Percentiles rank a stretch among this genome's conserved stretches.
These are phyloP conservation scores for Neonectria neomacrospora DNA, from an alignment of 2,329 filamentous ascomycete species.

Conservation along the genomic window DNA sequence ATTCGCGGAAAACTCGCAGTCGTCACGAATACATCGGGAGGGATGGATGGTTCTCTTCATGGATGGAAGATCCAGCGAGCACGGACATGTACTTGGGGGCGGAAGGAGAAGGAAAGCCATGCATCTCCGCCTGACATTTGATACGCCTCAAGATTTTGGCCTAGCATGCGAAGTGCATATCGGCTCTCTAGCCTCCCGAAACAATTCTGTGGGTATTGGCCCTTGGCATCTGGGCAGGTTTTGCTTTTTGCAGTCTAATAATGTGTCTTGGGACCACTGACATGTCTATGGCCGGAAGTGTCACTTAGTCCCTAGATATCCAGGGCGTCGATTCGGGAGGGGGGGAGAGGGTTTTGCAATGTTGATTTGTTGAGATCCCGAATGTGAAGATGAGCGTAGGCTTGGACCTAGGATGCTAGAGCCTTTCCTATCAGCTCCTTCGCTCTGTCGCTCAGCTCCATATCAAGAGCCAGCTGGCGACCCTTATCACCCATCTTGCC, in stretches of 20 bases:
- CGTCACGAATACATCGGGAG: not conserved
- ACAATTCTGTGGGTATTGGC: not conserved
- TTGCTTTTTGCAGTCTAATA: not conserved
- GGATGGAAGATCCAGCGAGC: not conserved
- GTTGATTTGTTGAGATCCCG: not conserved
- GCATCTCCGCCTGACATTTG: not conserved
- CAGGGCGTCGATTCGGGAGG: not conserved
- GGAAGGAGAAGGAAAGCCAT: too few species aligned
- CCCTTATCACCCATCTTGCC: constrained; percentile 76
- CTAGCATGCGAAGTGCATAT: not conserved
- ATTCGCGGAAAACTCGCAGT: not conserved
- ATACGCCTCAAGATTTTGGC: not conserved
- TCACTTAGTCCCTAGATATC: not conserved
- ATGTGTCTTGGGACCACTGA: not conserved
- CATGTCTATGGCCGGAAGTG: not conserved
- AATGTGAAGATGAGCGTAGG: not conserved
- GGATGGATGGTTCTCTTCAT: not conserved
- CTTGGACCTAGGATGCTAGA: constrained; percentile 49
- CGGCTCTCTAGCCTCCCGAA: not conserved
- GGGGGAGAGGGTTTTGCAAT: not conserved
- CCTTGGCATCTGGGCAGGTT: not conserved
- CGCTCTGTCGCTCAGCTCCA: constrained; percentile 72
- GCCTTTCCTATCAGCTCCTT: constrained; percentile 72
- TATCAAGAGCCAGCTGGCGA: constrained; percentile 70
- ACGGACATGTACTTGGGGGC: not conserved